These are phyloP conservation scores for Gamarada debralockiae DNA, from an alignment of 495 filamentous ascomycete species.

Conservation along the genomic window DNA sequence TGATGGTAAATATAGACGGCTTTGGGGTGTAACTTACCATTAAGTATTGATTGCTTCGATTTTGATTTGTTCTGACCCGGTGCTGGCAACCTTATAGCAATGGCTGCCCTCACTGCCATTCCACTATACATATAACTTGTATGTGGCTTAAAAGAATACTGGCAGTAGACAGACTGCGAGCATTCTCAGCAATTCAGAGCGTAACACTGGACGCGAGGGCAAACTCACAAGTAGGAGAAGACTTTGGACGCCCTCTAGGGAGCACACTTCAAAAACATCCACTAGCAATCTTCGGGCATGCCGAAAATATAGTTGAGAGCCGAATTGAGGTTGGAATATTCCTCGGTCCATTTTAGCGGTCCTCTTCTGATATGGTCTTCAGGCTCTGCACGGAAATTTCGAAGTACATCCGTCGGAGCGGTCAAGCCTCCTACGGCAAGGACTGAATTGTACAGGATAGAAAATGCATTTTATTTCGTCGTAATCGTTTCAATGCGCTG, in stretches of 20 bases:
- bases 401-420: not conserved
- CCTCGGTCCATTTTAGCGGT: not conserved
- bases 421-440: slow-evolving; percentile 4
- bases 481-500: not conserved
- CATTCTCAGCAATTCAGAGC: too few species aligned
- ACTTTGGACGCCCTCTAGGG: slow-evolving; percentile 6
- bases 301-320: slow-evolving; percentile 3
- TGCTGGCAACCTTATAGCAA: slow-evolving; percentile 8
- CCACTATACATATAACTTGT: slow-evolving; percentile 12
- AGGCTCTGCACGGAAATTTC: too few species aligned
- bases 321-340: not conserved
- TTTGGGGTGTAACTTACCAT: slow-evolving; percentile 2
- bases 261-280: slow-evolving; percentile 8
- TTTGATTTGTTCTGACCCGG: too few species aligned
- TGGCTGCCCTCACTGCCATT: slow-evolving; percentile 7
- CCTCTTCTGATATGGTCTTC: not conserved
- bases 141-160: slow-evolving; percentile 9
- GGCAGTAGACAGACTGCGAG: slow-evolving; percentile 4
- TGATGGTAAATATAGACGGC: too few species aligned
- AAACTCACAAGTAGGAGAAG: slow-evolving; percentile 1
- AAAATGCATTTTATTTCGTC: not conserved
- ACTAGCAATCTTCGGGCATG: not conserved
- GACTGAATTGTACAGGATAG: slow-evolving; percentile 4
- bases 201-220: too few species aligned
- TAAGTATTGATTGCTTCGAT: not conserved